Percentiles rank a stretch among this genome's conserved stretches.
These are phyloP conservation scores for Colletotrichum cereale DNA, from an alignment of 2,329 filamentous ascomycete genomes.

Conservation along the genomic window DNA sequence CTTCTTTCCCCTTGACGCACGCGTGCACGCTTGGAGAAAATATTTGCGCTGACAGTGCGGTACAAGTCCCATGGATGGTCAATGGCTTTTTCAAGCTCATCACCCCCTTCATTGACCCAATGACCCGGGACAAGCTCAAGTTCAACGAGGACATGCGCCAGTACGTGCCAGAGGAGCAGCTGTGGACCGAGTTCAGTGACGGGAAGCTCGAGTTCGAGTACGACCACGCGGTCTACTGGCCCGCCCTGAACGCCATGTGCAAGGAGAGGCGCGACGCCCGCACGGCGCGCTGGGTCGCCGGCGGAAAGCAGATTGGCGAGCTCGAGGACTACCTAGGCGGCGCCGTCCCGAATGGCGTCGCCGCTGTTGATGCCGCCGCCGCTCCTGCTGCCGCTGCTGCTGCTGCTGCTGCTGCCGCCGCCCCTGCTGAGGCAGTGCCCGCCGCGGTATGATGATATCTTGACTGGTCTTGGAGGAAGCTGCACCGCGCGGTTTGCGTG, in stretches of 20 bases:
- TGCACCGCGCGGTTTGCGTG: background rate
- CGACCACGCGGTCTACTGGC: slow-evolving; percentile 91
- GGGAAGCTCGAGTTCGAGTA: slow-evolving; percentile 92
- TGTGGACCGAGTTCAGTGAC: slow-evolving; percentile 80
- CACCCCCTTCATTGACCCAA: slow-evolving; percentile 94
- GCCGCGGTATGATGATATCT: background rate
- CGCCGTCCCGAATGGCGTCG: slow-evolving; percentile 42
- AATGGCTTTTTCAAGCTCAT: slow-evolving; percentile 97
- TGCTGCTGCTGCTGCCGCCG: background rate
- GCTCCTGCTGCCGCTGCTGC: background rate
- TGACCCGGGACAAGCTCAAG: slow-evolving; percentile 94
- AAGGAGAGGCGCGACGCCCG: slow-evolving; percentile 73
- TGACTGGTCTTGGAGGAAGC: background rate
- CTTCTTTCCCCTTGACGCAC: too few relatives aligned
- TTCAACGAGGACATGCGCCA: slow-evolving; percentile 93
- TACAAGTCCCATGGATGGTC: slow-evolving; percentile 88
- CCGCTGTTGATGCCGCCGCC: background rate
- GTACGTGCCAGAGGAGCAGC: slow-evolving; percentile 84
- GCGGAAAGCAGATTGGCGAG: slow-evolving; percentile 86
- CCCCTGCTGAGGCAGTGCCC: slow-evolving; percentile 6
- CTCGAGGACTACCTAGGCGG: slow-evolving; percentile 89
- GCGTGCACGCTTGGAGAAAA: slow-evolving; percentile 29
- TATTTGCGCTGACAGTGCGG: background rate
- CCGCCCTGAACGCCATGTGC: slow-evolving; percentile 80
- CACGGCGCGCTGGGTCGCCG: slow-evolving; percentile 80